Evolutionary conservation across 2,329 filamentous ascomycete genomes (phyloP).

Genomic region (Paraphaeosphaeria minitans): DNA sequence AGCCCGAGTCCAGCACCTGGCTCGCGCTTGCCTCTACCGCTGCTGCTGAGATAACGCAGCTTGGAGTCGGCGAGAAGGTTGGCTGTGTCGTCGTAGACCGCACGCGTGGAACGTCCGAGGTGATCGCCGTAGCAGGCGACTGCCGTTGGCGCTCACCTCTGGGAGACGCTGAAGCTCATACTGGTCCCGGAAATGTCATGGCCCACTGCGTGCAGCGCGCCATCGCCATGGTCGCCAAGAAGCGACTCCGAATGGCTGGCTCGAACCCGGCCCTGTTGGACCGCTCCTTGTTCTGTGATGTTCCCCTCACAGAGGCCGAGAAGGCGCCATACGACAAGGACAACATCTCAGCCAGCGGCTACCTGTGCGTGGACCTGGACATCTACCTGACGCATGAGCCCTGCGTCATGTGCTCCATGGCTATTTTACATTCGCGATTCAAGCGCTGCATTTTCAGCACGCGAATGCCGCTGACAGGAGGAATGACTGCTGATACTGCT

Average conservation of each 20-base stretch:
- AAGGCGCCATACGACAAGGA: constrained; percentile 61
- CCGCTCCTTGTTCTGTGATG: constrained; percentile 65
- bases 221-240: constrained; percentile 78
- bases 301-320: constrained; percentile 72
- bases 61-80: constrained; percentile 69
- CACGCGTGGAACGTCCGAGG: constrained; percentile 50
- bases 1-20: constrained; percentile 66
- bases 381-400: constrained; percentile 95
- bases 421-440: constrained; percentile 91
- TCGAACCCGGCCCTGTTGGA: constrained; percentile 32
- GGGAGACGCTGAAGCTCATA: constrained; percentile 27
- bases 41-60: constrained; percentile 62
- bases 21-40: constrained; percentile 70
- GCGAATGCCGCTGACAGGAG: constrained; percentile 80
- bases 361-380: constrained; percentile 91
- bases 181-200: constrained; percentile 71
- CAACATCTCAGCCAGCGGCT: constrained; percentile 76
- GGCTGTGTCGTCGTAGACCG: constrained; percentile 77
- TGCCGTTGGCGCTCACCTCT: constrained; percentile 65
- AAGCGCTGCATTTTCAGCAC: constrained; percentile 80
- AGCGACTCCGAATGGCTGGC: constrained; percentile 51
- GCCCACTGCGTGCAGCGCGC: constrained; percentile 78
- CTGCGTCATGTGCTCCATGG: constrained; percentile 97
- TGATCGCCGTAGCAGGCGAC: constrained; percentile 78
- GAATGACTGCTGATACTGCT: constrained; percentile 72